Evolutionary conservation across 148 eudicot species (phyloP), one percentile per base, ranked within the genome.

Genomic region (Chenopodium quinoa): DNA sequence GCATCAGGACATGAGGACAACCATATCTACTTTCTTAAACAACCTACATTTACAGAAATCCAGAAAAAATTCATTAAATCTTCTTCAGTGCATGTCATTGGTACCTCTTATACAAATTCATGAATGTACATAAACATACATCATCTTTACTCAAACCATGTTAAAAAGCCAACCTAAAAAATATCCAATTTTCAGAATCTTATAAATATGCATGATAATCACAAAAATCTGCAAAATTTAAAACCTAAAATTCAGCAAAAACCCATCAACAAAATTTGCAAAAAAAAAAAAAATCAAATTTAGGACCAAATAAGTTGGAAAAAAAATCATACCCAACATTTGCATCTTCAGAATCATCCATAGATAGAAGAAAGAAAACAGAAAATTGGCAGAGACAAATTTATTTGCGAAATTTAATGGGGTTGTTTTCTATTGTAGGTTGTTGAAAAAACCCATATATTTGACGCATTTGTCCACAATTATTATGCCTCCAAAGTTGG

Each of bases 321-420:
- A 44, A 25, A 14, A 7, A 52, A 3, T 8, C 77, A 65, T 84
- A 84, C 86, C 83, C 62, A 54, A 80, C 40, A 23, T 71, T 46
- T 12, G 60, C 25, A 72, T 72, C 67, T 31, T 72, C 69, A 65
- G 78, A 77, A 73, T 65, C 83, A 47, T 54, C 83, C 83, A 80
- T 84, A 8, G 37, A 71, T 1, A 60, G 27, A 7, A 23, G 37
- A 7, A 27, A 40, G 46, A 63, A 19, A 78, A 66, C 44, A 64
- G 47, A 54, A 46, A 20, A 72, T 76, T 67, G 29, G 62, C n/a
- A 27, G 19, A 54, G 29, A 64, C 66, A 75, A 75, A 54, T 22
- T 27, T 1, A 22, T 40, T 44, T 12, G 65, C 68, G 75, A 27
- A 79, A 62, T 79, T 31, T 2, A 79, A 83, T 69, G 80, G n/a